phyloP scores from a whole-genome alignment of 352 stramenopile genomes.

The Phytophthora tubulina region DNA sequence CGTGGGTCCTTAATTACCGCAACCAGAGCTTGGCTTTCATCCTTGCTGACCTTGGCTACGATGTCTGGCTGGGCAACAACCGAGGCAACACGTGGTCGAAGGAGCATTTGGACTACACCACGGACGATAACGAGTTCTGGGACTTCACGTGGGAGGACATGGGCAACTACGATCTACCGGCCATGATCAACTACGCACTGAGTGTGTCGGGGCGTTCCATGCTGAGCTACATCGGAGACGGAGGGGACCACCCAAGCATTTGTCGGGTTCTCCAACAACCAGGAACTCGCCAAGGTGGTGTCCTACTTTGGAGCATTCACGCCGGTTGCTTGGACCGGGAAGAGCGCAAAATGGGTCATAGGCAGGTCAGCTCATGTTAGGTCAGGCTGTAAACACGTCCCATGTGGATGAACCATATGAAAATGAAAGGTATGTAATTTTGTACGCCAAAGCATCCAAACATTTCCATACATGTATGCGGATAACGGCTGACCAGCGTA shows the following conservation, averaged over 20 bases:
- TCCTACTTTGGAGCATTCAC: constrained; percentile 62
- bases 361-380: no score
- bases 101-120: constrained; percentile 51
- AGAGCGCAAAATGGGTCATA: no score
- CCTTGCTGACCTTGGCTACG: constrained; percentile 59
- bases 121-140: constrained; percentile 51
- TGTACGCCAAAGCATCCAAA: no score
- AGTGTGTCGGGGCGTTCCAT: constrained; percentile 35
- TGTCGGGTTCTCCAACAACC: constrained; percentile 56
- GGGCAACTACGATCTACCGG: constrained; percentile 57
- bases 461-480: no score
- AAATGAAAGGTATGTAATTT: no score
- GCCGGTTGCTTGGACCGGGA: constrained; percentile 53
- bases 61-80: constrained; percentile 77
- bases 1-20: constrained; percentile 61
- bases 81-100: constrained; percentile 62
- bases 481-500: no score
- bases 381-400: no score
- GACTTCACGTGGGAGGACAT: constrained; percentile 68
- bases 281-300: constrained; percentile 60
- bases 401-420: no score
- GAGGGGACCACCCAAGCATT: constrained; percentile 65
- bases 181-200: constrained; percentile 56
- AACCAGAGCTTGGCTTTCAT: constrained; percentile 61
- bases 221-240: constrained; percentile 56